A percentile compares a stretch with the other conserved stretches of the same genome.
Conservation (phyloP, 2,329 filamentous ascomycete species). For the Curvularia sp. region DNA sequence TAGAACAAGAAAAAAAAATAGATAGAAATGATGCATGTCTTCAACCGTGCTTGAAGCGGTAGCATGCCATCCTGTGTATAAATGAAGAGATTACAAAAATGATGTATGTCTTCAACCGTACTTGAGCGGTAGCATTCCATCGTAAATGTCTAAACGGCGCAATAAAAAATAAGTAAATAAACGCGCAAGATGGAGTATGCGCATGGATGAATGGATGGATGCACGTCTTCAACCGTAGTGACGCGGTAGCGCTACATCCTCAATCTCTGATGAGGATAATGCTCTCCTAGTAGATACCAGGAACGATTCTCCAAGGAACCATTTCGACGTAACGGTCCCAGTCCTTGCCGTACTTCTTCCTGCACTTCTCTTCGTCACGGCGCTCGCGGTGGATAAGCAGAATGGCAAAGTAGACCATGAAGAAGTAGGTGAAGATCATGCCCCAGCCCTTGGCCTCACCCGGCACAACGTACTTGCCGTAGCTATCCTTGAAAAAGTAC, state of each 20-base stretch:
- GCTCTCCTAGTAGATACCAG: constrained; percentile 74
- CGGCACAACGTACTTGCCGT: constrained; percentile 71
- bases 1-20: background rate
- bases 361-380: constrained; percentile 90
- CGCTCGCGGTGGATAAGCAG: constrained; percentile 85
- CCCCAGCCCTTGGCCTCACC: constrained; percentile 81
- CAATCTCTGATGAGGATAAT: background rate
- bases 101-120: constrained; percentile 39
- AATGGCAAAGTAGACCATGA: constrained; percentile 88
- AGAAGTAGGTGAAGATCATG: constrained; percentile 92
- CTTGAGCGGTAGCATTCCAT: constrained; percentile 29
- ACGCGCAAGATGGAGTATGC: background rate
- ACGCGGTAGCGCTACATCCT: constrained; percentile 39
- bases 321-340: constrained; percentile 88
- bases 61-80: background rate
- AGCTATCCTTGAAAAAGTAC: constrained; percentile 61
- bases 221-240: constrained; percentile 13
- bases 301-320: constrained; percentile 83
- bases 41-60: background rate
- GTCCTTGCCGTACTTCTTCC: constrained; percentile 87
- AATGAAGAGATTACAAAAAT: background rate
- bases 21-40: background rate
- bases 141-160: background rate
- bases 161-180: background rate
- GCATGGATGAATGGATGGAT: background rate